These are phyloP conservation scores for Volvariella volvacea DNA, from an alignment of 1,284 basidiomycete species.

Conservation along the genomic window DNA sequence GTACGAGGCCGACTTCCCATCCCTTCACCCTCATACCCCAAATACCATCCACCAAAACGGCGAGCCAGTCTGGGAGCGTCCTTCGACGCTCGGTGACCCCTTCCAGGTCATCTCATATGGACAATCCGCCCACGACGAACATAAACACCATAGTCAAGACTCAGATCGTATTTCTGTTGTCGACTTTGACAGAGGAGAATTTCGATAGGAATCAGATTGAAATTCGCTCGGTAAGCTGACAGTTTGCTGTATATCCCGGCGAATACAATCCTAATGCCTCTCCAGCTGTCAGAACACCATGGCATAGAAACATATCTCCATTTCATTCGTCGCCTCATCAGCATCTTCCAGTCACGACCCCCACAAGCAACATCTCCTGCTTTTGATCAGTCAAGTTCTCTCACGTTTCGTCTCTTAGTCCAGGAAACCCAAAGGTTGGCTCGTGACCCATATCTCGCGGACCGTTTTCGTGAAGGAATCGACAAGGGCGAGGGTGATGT, in stretches of 20 bases:
- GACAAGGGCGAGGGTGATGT: conserved; percentile 78
- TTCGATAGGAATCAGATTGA: conserved; percentile 88
- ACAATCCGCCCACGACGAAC: conserved; percentile 54
- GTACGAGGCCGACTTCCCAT: conserved; percentile 31
- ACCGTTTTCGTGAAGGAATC: conserved; percentile 80
- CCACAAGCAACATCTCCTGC: conserved; percentile 47
- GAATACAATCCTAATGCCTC: conserved; percentile 9
- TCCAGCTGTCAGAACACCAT: conserved; percentile 88
- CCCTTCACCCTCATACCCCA: conserved; percentile 27
- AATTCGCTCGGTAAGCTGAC: conserved; percentile 75
- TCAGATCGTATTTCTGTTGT: conserved; percentile 90
- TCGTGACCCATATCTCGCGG: conserved; percentile 80
- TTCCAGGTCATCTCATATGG: conserved; percentile 65
- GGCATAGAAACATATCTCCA: conserved; percentile 93
- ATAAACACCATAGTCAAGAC: conserved; percentile 77
- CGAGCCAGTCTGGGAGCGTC: conserved; percentile 65
- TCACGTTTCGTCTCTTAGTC: conserved; percentile 78
- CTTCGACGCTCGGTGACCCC: conserved; percentile 70
- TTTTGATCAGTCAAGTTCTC: conserved; percentile 62
- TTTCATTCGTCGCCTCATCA: conserved; percentile 89
- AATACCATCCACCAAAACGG: conserved; percentile 55
- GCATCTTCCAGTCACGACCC: conserved; percentile 72
- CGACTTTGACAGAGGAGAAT: conserved; percentile 91
- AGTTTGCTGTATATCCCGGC: not conserved
- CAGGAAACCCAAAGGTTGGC: conserved; percentile 83